Conservation (phyloP, 2,329 filamentous ascomycete species). For the Didymellaceae sp. region DNA sequence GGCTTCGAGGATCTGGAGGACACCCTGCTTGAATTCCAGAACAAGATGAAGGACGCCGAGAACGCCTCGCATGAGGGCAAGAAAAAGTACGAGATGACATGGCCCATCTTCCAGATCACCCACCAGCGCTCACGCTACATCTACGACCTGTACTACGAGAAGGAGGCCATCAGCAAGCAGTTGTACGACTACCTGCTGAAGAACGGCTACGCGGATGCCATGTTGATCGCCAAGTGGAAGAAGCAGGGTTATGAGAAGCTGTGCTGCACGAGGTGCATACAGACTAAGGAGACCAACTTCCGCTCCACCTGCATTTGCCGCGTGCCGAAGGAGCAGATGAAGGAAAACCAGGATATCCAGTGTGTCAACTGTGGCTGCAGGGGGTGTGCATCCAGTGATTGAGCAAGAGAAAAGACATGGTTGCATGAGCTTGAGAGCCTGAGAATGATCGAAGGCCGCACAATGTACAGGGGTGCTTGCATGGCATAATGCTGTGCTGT, state of each 20-base stretch:
- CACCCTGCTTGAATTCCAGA: conserved; percentile 81
- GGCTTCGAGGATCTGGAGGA: conserved; percentile 90
- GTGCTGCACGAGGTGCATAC: conserved; percentile 93
- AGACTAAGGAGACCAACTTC: conserved; percentile 99
- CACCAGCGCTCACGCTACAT: conserved; percentile 93
- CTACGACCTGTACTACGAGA: conserved; percentile 97
- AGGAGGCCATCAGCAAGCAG: conserved; percentile 90
- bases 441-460: neutral
- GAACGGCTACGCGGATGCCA: conserved; percentile 93
- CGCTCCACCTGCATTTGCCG: conserved; percentile 97
- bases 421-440: neutral
- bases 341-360: conserved; percentile 87
- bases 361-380: conserved; percentile 95
- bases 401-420: conserved; percentile 15
- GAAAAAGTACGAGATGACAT: conserved; percentile 89
- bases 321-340: conserved; percentile 86
- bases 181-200: conserved; percentile 97
- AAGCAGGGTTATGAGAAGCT: conserved; percentile 99
- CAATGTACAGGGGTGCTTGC: neutral
- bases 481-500: too few species aligned
- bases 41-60: conserved; percentile 95
- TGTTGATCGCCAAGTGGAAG: conserved; percentile 99
- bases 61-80: conserved; percentile 80
- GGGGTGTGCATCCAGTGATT: conserved; percentile 88
- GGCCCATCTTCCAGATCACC: conserved; percentile 97